Base-by-base conservation (phyloP, 345 rosid species). In the Carallia brachiata region DNA sequence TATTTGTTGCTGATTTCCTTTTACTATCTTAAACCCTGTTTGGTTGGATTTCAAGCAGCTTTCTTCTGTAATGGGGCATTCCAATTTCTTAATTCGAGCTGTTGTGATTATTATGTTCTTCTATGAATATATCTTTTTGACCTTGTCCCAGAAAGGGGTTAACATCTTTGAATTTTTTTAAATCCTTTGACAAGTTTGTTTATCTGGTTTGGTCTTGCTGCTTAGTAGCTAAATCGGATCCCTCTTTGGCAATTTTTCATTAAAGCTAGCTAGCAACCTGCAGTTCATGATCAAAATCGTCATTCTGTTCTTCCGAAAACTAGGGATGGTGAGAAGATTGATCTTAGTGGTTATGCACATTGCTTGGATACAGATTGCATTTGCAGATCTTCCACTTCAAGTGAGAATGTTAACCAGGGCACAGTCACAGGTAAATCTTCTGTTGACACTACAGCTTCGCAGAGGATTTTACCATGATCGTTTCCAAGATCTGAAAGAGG, bases 381-480 rank as follows among this genome's bases (percentile, higher is more conserved):
- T 7, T 95, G 98, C 80, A 84, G 83, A 56, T 70, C 74, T 70
- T 56, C 84, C 74, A 81, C 55, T 40, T 56, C 85, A 75, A 82
- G 63, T 40, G 57, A 77, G 68, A 80, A 55, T 31, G 61, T 10
- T 39, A 62, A 58, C 68, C 18, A 27, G 7, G 4, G 34, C 53
- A 30, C 52, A 31, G 54, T 58, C 67, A 65, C 63, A 1, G 67
- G 55, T 64, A 36, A 37, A 67, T 67, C 86, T 61, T 80, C 90
- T 54, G 53, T 83, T 92, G 62, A 77, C 84, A 36, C 60, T 95
- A 78, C 88, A 70, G 68, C 82, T 95, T 36, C 84, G 71, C 63
- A 85, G 83, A 77, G 97, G 99, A 68, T 84, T 80, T 61, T 92
- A 92, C 78, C 96, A 92, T 81, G 91, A 92, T 27, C 69, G 83